phyloP scores from a whole-genome alignment of 345 rosid species.

The Camelina sativa region DNA sequence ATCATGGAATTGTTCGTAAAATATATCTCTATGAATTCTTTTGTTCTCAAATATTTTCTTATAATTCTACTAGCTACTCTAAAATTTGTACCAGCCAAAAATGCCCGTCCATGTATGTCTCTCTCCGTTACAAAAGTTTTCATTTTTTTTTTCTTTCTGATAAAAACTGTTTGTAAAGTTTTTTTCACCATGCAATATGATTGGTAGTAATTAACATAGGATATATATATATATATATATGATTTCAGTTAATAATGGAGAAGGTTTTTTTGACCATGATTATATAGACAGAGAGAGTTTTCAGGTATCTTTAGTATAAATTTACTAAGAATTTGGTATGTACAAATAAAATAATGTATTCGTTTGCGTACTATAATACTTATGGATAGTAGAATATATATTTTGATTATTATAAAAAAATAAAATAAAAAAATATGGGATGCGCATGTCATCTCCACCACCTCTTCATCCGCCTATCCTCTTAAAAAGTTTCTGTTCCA shows the following conservation, averaged over 20 bases:
- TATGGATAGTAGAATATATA: constrained; percentile 19
- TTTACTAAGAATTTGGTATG: constrained; percentile 14
- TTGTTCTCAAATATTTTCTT: no score
- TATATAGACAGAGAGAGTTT: background rate
- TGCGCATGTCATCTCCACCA: constrained; percentile 52
- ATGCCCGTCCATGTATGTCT: background rate
- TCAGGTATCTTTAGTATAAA: constrained; percentile 9
- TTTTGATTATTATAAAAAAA: background rate
- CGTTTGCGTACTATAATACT: constrained; percentile 29
- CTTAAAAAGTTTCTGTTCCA: constrained; percentile 41
- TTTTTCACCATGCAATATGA: background rate
- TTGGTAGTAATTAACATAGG: background rate
- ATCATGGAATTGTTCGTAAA: background rate
- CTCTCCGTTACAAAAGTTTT: background rate
- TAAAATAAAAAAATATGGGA: background rate
- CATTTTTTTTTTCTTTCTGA: background rate
- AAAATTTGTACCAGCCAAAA: background rate
- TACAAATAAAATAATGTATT: background rate
- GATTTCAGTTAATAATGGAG: background rate
- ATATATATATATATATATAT: background rate
- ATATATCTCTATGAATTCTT: background rate
- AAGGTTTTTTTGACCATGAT: constrained; percentile 16
- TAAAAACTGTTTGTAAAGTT: background rate
- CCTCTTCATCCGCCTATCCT: constrained; percentile 46
- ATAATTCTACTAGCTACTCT: no score